A percentile compares a stretch with the other conserved stretches of the same genome.
These are phyloP conservation scores for Solanum virginianum DNA, from an alignment of 257 asterid species.

Conservation along the genomic window DNA sequence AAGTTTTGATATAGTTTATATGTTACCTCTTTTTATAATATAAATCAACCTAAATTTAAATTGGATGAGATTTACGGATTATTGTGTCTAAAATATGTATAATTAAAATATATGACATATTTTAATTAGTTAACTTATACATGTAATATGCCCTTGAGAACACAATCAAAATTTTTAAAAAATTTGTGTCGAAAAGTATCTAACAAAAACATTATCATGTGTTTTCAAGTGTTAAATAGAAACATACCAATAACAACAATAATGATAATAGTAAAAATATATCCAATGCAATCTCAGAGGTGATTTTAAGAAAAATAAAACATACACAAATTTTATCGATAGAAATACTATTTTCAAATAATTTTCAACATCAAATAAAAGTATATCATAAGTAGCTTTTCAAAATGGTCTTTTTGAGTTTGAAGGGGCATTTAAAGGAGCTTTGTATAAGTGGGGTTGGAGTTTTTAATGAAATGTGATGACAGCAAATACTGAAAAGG, in stretches of 20 bases:
- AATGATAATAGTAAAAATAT: too few species aligned
- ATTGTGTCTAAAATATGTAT: neutral
- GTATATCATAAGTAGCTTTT: neutral
- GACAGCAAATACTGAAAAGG: neutral
- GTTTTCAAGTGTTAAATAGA: neutral
- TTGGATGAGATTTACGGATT: neutral
- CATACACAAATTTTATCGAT: too few species aligned
- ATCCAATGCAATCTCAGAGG: neutral
- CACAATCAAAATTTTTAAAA: neutral
- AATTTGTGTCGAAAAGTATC: neutral
- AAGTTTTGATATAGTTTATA: neutral
- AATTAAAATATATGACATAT: neutral
- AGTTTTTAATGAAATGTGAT: neutral
- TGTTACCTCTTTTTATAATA: too few species aligned
- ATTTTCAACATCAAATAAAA: too few species aligned
- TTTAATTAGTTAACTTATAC: neutral
- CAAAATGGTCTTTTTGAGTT: neutral
- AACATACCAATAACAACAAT: too few species aligned
- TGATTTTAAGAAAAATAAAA: rapidly evolving
- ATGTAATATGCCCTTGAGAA: neutral
- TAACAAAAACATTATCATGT: neutral
- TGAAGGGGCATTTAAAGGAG: neutral
- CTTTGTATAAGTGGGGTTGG: neutral
- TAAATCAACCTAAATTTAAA: too few species aligned
- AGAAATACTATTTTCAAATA: too few species aligned